These are phyloP conservation scores for Backusella westeae DNA, from an alignment of 192 early-diverging fungal genomes.

Conservation along the genomic window DNA sequence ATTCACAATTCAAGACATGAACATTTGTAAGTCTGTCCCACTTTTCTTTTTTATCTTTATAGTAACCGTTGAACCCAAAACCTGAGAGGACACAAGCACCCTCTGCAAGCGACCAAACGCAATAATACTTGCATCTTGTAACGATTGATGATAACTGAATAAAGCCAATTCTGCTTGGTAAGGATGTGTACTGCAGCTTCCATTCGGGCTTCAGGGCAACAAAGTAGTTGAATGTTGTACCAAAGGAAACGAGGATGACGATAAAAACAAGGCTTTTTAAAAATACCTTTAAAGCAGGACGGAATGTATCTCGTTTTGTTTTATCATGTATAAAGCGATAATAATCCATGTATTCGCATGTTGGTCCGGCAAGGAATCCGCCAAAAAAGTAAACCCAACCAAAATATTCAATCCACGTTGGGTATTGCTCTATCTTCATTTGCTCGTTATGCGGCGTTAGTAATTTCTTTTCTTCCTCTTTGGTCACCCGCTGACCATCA, in stretches of 20 bases:
- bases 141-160: constrained; percentile 58
- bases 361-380: constrained; percentile 83
- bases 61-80: constrained; percentile 76
- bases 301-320: background rate
- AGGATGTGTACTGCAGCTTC: background rate
- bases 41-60: constrained; percentile 43
- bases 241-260: background rate
- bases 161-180: constrained; percentile 35
- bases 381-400: constrained; percentile 91
- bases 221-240: background rate
- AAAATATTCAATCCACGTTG: constrained; percentile 72
- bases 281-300: background rate
- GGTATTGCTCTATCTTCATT: constrained; percentile 40
- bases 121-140: constrained; percentile 81
- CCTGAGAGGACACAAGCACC: constrained; percentile 80
- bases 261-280: background rate
- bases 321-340: constrained; percentile 33
- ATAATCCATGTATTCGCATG: constrained; percentile 73
- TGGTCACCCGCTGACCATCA: constrained; percentile 5
- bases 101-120: constrained; percentile 89
- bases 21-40: constrained; percentile 83
- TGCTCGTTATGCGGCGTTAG: background rate
- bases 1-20: constrained; percentile 62
- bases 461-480: background rate
- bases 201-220: background rate